Percentiles rank a stretch among this genome's conserved stretches.
Conservation (phyloP, 2,329 filamentous ascomycete species). For the Penicillium sp. region DNA sequence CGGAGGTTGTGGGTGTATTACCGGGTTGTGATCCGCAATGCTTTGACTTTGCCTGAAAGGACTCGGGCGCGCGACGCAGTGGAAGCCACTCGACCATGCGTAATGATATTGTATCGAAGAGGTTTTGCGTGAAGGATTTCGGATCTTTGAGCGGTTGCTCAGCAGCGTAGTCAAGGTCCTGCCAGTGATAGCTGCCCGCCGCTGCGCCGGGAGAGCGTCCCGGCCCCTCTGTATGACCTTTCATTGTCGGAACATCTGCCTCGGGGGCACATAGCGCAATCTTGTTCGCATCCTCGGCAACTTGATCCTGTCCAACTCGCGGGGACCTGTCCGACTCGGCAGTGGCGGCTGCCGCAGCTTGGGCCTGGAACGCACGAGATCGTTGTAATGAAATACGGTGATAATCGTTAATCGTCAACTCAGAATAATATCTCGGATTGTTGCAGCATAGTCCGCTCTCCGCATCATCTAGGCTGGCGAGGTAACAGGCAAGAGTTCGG, state of each 20-base stretch:
- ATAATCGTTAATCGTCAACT: constrained; percentile 25
- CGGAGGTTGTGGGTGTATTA: not conserved
- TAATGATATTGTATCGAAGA: constrained; percentile 48
- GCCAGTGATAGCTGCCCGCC: constrained; percentile 9
- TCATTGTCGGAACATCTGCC: not conserved
- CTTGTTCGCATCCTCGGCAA: not conserved
- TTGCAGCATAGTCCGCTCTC: constrained; percentile 63
- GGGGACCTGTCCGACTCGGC: constrained; percentile 1
- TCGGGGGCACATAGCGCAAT: not conserved
- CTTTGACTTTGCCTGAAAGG: constrained; percentile 13
- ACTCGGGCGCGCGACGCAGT: constrained; percentile 31
- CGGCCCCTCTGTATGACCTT: not conserved
- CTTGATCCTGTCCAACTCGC: not conserved
- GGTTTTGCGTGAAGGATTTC: constrained; percentile 59
- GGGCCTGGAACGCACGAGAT: constrained; percentile 27
- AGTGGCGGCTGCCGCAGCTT: constrained; percentile 7
- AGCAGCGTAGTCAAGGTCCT: constrained; percentile 21
- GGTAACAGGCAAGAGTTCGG: constrained; percentile 70
- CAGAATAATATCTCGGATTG: constrained; percentile 27
- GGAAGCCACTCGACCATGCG: constrained; percentile 47
- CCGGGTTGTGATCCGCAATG: not conserved
- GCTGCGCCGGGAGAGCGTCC: constrained; percentile 2
- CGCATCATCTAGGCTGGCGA: constrained; percentile 75
- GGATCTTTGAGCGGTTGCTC: constrained; percentile 48
- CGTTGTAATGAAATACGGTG: constrained; percentile 30